These are phyloP conservation scores for Claviceps humidiphila DNA, from an alignment of 2,329 filamentous ascomycete genomes.

Conservation along the genomic window DNA sequence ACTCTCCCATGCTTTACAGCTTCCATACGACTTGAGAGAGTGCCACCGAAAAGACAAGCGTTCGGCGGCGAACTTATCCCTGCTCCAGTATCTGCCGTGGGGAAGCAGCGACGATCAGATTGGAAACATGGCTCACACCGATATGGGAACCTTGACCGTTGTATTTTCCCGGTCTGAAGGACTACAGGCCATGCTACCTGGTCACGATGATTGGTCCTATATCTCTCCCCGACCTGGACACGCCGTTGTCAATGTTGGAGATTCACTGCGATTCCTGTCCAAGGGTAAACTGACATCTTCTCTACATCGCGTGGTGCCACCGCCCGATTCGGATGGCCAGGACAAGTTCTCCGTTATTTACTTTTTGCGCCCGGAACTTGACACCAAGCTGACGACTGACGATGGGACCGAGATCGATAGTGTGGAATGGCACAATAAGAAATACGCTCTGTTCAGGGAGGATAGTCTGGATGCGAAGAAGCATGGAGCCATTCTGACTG, in stretches of 20 bases:
- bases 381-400: slow-evolving; percentile 8
- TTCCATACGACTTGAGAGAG: slow-evolving; percentile 1
- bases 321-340: slow-evolving; percentile 6
- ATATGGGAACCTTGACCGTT: slow-evolving; percentile 11
- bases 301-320: slow-evolving; percentile 11
- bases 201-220: slow-evolving; percentile 9
- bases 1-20: slow-evolving; percentile 2
- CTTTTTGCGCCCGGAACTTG: slow-evolving; percentile 11
- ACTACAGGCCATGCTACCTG: slow-evolving; percentile 9
- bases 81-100: slow-evolving; percentile 10
- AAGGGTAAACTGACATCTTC: slow-evolving; percentile 6
- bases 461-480: slow-evolving; percentile 8
- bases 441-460: slow-evolving; percentile 11
- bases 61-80: slow-evolving; percentile 8
- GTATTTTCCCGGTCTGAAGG: slow-evolving; percentile 11
- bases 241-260: slow-evolving; percentile 6
- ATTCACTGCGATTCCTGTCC: slow-evolving; percentile 9
- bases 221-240: slow-evolving; percentile 8
- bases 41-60: slow-evolving; percentile 8
- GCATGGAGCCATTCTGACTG: slow-evolving; percentile 9
- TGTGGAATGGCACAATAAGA: slow-evolving; percentile 12
- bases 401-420: slow-evolving; percentile 9
- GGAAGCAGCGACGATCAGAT: slow-evolving; percentile 6
- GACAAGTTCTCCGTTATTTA: slow-evolving; percentile 12
- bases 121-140: slow-evolving; percentile 11